A percentile compares a stretch with the other conserved stretches of the same genome.
Conservation (phyloP, 495 filamentous ascomycete species). For the Talaromyces liani region DNA sequence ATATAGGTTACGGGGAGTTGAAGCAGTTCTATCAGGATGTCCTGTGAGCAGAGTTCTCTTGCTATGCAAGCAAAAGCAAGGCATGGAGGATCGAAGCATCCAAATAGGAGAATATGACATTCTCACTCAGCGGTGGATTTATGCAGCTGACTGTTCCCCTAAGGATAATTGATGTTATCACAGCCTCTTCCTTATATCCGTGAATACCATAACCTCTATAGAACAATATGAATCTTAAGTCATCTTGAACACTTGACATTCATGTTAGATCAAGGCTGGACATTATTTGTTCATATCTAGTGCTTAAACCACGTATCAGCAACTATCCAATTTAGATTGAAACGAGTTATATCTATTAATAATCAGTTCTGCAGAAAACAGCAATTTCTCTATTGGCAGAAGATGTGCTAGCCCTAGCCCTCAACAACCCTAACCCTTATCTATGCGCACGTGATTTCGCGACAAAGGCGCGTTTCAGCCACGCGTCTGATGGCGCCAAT, state of each 20-base stretch:
- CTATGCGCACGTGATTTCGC: neutral
- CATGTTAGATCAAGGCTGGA: slow-evolving; percentile 12
- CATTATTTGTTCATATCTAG: too few species aligned
- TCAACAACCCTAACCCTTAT: neutral
- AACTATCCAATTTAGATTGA: too few species aligned
- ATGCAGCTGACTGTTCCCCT: neutral
- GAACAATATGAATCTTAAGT: neutral
- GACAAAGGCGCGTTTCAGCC: neutral
- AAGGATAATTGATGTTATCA: neutral
- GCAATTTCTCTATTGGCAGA: too few species aligned
- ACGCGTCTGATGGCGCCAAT: neutral
- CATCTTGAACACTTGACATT: neutral
- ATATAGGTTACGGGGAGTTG: neutral
- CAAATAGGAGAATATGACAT: slow-evolving; percentile 6
- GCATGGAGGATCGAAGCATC: neutral
- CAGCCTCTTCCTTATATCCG: neutral
- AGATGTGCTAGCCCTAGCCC: neutral
- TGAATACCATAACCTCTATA: neutral
- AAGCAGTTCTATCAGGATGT: neutral
- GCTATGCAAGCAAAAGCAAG: slow-evolving; percentile 1
- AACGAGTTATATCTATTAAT: too few species aligned
- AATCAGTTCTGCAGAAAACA: too few species aligned
- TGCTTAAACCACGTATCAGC: neutral
- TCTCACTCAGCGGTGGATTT: neutral
- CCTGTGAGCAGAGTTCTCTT: neutral